Base-by-base conservation (phyloP, 257 asterid genomes). In the Leptodermis oblonga region DNA sequence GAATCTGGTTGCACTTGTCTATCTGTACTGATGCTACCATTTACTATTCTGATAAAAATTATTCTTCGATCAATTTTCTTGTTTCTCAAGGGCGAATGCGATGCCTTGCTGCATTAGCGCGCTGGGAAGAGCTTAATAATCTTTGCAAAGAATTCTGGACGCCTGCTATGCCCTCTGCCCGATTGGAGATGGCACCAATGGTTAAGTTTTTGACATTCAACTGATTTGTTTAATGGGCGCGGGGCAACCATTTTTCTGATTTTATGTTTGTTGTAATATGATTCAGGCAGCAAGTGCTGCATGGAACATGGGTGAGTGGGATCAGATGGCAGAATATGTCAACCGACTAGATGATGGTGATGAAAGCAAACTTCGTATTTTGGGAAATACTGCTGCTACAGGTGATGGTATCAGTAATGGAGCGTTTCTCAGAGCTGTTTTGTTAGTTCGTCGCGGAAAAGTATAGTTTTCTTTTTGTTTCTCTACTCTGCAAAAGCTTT, bases 241-340 rank as follows among this genome's bases (percentile, higher is more conserved):
- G 23, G 52, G 36, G 42, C n/a, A 34, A 34, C 31, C 52, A 46
- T 36, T 36, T 73, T 69, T 68, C 23, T 34, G 62, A 67, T 20
- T 49, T 26, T 61, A 75, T 60, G 26, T 73, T 41, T 23, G 14
- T 61, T 43, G 66, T 67, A n/a, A n/a, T n/a, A n/a, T n/a, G n/a
- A n/a, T n/a, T n/a, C 79, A 94, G 99, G 99, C 99, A 85, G 97
- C 99, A 71, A 74, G 3, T 70, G 96, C 97, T 87, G 99, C 99
- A 77, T 94, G 99, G 99, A 91, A 94, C 92, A 94, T 94, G 99
- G 96, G 97, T 56, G 99, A 94, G 78, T 94, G 99, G 99, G 99
- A 94, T 81, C 97, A 94, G 84, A 94, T 94, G 99, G 85, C 95
- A 49, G 99, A 94, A 36, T 94, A 94, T 85, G 99, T 94, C 82